Percentiles rank a stretch among this genome's conserved stretches.
Evolutionary conservation across 352 stramenopile species (phyloP).

Genomic region (Phytophthora melonis): DNA sequence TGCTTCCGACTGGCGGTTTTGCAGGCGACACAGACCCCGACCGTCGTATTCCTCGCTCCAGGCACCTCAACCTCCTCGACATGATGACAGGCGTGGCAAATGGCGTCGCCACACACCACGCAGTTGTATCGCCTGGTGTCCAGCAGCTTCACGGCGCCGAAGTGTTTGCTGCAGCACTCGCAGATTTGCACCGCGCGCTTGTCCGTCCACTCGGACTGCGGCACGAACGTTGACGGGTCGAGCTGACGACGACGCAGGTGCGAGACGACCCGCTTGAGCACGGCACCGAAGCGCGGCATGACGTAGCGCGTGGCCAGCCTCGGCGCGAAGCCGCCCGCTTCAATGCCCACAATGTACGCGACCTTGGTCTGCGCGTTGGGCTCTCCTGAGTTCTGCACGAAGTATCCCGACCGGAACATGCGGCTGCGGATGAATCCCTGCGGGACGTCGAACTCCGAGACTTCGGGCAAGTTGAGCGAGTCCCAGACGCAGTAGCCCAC

Average conservation of each 20-base stretch:
- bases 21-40: slow-evolving; percentile 41
- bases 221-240: slow-evolving; percentile 38
- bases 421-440: slow-evolving; percentile 46
- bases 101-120: slow-evolving; percentile 52
- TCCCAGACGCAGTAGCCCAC: slow-evolving; percentile 60
- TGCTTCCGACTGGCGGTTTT: slow-evolving; percentile 27
- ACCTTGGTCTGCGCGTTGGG: slow-evolving; percentile 37
- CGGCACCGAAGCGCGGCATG: slow-evolving; percentile 46
- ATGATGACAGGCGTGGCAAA: slow-evolving; percentile 52
- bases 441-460: slow-evolving; percentile 47
- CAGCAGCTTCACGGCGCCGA: slow-evolving; percentile 33
- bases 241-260: slow-evolving; percentile 39
- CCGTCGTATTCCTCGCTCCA: slow-evolving; percentile 37
- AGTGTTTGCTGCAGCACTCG: slow-evolving; percentile 50
- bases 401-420: slow-evolving; percentile 52
- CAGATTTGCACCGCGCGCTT: slow-evolving; percentile 41
- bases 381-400: slow-evolving; percentile 46
- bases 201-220: slow-evolving; percentile 43
- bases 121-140: slow-evolving; percentile 53
- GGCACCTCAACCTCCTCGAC: slow-evolving; percentile 46
- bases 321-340: slow-evolving; percentile 41
- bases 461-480: slow-evolving; percentile 47
- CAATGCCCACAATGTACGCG: slow-evolving; percentile 48
- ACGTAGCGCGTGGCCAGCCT: slow-evolving; percentile 40
- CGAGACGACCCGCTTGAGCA: slow-evolving; percentile 39